Evolutionary conservation across 164 flowering plant species (phyloP), one percentile per base, ranked within the genome.

Genomic region (Stephania cephalantha): DNA sequence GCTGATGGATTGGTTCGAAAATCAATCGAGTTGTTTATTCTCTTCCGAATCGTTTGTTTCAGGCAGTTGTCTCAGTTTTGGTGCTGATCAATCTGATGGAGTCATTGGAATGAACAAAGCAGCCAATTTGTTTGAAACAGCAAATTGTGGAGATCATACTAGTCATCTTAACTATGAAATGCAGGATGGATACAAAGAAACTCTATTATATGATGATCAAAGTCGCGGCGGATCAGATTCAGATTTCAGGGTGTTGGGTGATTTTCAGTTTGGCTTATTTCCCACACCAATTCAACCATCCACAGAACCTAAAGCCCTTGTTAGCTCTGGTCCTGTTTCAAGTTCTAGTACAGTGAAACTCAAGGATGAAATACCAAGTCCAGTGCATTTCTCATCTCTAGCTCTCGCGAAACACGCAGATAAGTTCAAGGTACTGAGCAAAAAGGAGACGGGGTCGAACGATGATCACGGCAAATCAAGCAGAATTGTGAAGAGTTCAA

Each of bases 331-430:
- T 45, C 74, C 72, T 5, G 76, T 48, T 29, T 55, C 8, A 22
- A 30, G 31, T 70, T 53, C 76, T 9, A 35, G 42, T 35, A 9
- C 55, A 69, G 73, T 30, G 2, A 55, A 65, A 46, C 64, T 68
- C 73, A 82, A 82, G 77, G 44, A 55, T 46, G 79, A 79, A 29
- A 78, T 75, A 42, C 76, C n/a, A 9, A 5, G 35, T 42, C 71
- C 75, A 31, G 67, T 68, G 9, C 71, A 78, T 20, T 66, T 78
- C 11, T 58, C 85, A 12, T 75, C 87, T 13, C 75, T 85, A n/a
- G 79, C 79, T 77, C 78, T 85, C 22, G 75, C 86, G 17, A 78
- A 71, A 31, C 78, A 80, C 20, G 73, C 74, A n/a, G 79, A 68
- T 29, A 69, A 73, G 46, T 20, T 35, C 48, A 80, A 70, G 75